Base-by-base conservation (phyloP, 1,284 basidiomycete species). In the Pterulicium gracile region DNA sequence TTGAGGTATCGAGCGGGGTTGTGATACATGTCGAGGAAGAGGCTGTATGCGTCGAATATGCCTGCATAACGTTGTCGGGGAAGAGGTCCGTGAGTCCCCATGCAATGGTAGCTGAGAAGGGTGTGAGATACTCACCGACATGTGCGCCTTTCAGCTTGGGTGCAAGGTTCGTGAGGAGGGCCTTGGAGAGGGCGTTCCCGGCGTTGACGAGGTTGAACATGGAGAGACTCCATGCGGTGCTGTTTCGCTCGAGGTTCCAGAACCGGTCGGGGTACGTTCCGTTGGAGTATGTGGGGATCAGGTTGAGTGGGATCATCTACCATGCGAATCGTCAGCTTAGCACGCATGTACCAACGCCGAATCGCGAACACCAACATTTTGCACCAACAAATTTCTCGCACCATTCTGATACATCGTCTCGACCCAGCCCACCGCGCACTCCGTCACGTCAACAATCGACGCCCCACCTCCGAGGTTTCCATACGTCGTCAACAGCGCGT, bases 11-110 rank as follows among this genome's bases (percentile, higher is more conserved):
- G 51, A 2, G 60, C 54, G 2, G 77, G 77, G 44, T 68, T 58
- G 19, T 61, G 55, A 49, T 67, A 64, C 62, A 79, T 79, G 53
- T 79, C 74, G 27, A 63, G 55, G 61, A 80, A 77, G 10, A 79
- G 61, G 4, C 60, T 56, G 54, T 76, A 66, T 0, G 73, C 73
- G 55, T 77, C 74, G 53, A 77, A 77, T 4, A 73, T 54, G 3
- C 66, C 73, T 75, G 42, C n/a, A 15, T 14, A 32, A 17, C 18
- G n/a, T n/a, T n/a, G n/a, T n/a, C n/a, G n/a, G n/a, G n/a, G n/a
- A n/a, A n/a, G n/a, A n/a, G n/a, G n/a, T n/a, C n/a, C n/a, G n/a
- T n/a, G n/a, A n/a, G n/a, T n/a, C n/a, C n/a, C n/a, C n/a, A n/a
- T 20, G 39, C 7, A 15, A 41, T 15, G 19, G 18, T 15, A 41